phyloP scores from a whole-genome alignment of 805 yeast species.

The Lipomyces sp. region DNA sequence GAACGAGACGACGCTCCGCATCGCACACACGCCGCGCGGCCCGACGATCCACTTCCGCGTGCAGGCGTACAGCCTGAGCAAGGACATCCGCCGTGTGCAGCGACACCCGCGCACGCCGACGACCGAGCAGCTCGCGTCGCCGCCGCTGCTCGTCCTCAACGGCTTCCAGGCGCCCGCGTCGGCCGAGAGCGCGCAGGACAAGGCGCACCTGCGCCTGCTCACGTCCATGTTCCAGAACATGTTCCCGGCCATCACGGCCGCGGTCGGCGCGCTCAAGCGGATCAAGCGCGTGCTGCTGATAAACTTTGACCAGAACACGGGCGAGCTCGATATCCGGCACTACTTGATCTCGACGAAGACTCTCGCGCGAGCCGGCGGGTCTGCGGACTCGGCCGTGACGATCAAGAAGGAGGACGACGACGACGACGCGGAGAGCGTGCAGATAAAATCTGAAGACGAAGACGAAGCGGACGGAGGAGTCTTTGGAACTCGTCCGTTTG shows the following conservation, averaged over 20 bases:
- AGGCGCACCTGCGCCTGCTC: slow-evolving; percentile 47
- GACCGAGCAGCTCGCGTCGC: slow-evolving; percentile 56
- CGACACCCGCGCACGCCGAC: slow-evolving; percentile 71
- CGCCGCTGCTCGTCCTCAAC: slow-evolving; percentile 89
- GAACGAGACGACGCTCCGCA: slow-evolving; percentile 77
- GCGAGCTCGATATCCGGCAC: slow-evolving; percentile 80
- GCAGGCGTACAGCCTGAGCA: slow-evolving; percentile 69
- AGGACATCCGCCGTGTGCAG: slow-evolving; percentile 69
- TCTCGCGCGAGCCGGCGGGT: neutral
- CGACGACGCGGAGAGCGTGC: slow-evolving; percentile 5
- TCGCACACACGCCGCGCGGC: slow-evolving; percentile 88
- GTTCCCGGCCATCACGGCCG: slow-evolving; percentile 93
- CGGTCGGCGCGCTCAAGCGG: slow-evolving; percentile 63
- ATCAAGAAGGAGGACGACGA: slow-evolving; percentile 15
- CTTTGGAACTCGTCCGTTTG: neutral
- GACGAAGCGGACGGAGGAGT: slow-evolving; percentile 1
- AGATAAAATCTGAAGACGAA: neutral
- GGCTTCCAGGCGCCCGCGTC: slow-evolving; percentile 71
- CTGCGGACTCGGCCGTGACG: slow-evolving; percentile 2
- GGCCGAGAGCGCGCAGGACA: slow-evolving; percentile 63
- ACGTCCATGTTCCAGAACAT: slow-evolving; percentile 91
- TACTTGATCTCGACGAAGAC: slow-evolving; percentile 82
- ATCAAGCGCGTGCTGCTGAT: slow-evolving; percentile 84
- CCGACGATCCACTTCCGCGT: slow-evolving; percentile 87
- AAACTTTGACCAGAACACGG: slow-evolving; percentile 66